These are phyloP conservation scores for Pulveroboletus sp. DNA, from an alignment of 768 basidiomycete species.

Conservation along the genomic window DNA sequence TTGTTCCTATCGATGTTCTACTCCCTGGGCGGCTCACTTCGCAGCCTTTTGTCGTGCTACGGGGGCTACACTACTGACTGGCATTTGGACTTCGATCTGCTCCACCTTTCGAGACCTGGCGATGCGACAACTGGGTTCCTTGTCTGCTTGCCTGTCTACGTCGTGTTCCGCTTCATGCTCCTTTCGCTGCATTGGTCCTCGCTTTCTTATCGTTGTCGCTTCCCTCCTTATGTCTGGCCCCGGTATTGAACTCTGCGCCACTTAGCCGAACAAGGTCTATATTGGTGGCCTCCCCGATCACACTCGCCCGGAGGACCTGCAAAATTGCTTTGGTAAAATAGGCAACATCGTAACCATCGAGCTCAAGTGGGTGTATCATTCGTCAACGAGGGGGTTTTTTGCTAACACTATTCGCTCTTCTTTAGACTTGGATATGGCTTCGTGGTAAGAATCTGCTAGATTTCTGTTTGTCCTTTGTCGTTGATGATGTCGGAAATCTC, in stretches of 20 bases:
- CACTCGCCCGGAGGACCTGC: constrained; percentile 79
- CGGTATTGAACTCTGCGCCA: constrained; percentile 65
- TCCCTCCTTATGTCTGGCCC: constrained; percentile 45
- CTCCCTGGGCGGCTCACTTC: constrained; percentile 12
- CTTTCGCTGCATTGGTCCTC: constrained; percentile 35
- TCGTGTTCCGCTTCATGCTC: constrained; percentile 18
- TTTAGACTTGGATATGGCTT: constrained; percentile 82
- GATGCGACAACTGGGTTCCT: constrained; percentile 32
- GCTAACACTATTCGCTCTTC: constrained; percentile 4
- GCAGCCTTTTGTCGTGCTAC: constrained; percentile 16
- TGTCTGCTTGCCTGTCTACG: constrained; percentile 35
- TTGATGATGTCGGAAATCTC: neutral
- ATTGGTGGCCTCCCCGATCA: constrained; percentile 86
- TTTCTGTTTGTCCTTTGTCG: neutral
- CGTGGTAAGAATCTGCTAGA: constrained; percentile 53
- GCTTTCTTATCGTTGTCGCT: constrained; percentile 43
- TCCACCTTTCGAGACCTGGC: constrained; percentile 25
- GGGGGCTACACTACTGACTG: constrained; percentile 18
- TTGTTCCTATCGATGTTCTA: constrained; percentile 17
- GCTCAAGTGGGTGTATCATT: constrained; percentile 61
- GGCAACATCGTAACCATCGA: constrained; percentile 73
- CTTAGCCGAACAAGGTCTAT: constrained; percentile 91
- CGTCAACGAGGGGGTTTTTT: constrained; percentile 1
- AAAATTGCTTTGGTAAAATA: constrained; percentile 82
- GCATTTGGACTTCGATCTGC: constrained; percentile 19